Evolutionary conservation across 352 stramenopile species (phyloP).

Genomic region (Globisporangium cylindrosporum): DNA sequence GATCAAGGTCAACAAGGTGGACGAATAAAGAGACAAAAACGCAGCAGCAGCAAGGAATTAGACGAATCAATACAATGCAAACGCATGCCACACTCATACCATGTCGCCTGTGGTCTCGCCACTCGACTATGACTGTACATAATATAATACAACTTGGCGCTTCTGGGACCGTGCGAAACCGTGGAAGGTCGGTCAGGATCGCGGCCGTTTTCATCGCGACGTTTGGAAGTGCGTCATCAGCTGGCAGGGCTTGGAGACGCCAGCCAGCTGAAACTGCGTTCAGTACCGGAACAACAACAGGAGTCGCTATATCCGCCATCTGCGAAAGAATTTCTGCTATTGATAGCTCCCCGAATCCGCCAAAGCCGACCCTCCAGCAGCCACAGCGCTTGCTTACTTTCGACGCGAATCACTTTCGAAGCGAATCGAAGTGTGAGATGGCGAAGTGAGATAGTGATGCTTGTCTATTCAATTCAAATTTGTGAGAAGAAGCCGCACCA

Average conservation of each 20-base stretch:
- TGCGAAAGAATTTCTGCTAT: not conserved
- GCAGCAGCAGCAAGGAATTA: not conserved
- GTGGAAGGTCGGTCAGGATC: not conserved
- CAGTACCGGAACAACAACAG: not conserved
- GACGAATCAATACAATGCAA: not conserved
- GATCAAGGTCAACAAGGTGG: constrained; percentile 58
- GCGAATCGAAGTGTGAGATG: no score
- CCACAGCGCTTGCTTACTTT: not conserved
- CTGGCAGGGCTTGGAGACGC: not conserved
- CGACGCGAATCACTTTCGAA: not conserved
- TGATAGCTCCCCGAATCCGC: not conserved
- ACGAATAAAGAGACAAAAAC: constrained; percentile 31
- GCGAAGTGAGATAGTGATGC: not conserved
- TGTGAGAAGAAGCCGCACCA: not conserved
- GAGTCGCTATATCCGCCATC: not conserved
- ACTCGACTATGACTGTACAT: not conserved
- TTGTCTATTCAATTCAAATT: constrained; percentile 2
- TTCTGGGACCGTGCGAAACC: not conserved
- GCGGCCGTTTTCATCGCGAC: not conserved
- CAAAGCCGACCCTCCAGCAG: not conserved
- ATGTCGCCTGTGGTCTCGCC: not conserved
- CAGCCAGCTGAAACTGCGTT: not conserved
- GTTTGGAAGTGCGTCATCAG: not conserved
- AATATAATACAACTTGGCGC: not conserved
- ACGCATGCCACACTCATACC: not conserved